Evolutionary conservation across 164 flowering plant genomes (phyloP).

Genomic region (Sedum album): DNA sequence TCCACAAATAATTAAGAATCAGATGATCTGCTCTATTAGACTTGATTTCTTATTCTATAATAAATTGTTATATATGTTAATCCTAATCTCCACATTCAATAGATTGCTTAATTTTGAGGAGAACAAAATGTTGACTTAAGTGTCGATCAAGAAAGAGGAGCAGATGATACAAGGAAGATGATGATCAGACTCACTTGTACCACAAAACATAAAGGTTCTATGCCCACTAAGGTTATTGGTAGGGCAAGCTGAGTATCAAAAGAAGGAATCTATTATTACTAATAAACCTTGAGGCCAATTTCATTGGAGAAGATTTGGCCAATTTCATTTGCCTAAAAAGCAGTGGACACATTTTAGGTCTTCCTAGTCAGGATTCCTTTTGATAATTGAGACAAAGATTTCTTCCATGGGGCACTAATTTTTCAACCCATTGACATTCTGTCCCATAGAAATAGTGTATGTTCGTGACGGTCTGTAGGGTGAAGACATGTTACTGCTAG

Average conservation of each 20-base stretch:
- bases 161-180: background rate
- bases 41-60: no score
- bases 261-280: background rate
- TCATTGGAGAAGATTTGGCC: background rate
- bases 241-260: background rate
- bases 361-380: background rate
- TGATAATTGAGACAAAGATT: background rate
- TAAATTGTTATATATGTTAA: no score
- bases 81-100: background rate
- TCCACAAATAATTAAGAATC: no score
- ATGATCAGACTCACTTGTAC: constrained; percentile 4
- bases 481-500: no score
- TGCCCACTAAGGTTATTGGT: constrained; percentile 1
- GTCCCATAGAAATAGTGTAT: no score
- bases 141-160: background rate
- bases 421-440: no score
- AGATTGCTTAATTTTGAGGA: background rate
- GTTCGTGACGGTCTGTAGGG: no score
- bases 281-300: background rate
- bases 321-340: background rate
- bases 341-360: background rate
- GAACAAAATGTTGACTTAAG: background rate
- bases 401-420: background rate
- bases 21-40: no score
- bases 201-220: background rate